These are phyloP conservation scores for Trichoderma breve DNA, from an alignment of 2,329 filamentous ascomycete genomes.

Conservation along the genomic window DNA sequence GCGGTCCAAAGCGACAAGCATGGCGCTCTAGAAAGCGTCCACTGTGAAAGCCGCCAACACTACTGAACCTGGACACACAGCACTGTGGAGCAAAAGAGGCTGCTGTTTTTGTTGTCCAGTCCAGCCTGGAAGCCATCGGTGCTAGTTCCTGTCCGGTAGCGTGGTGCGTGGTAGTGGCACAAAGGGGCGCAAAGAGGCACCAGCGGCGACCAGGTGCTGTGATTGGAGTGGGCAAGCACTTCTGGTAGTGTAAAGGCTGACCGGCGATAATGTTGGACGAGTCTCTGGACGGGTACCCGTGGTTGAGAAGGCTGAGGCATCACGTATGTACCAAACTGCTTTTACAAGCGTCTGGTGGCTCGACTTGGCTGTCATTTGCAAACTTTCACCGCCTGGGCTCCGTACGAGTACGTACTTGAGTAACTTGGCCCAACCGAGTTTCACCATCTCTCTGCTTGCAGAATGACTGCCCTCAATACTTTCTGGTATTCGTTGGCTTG, in stretches of 20 bases:
- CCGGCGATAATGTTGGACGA: not conserved
- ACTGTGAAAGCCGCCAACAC: not conserved
- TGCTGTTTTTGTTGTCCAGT: not conserved
- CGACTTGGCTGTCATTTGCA: not conserved
- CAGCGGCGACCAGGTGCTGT: not conserved
- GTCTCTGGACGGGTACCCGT: not conserved
- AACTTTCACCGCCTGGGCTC: constrained; percentile 2
- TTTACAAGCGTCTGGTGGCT: not conserved
- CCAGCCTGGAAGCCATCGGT: not conserved
- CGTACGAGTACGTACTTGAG: too few relatives aligned
- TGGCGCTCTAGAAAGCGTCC: not conserved
- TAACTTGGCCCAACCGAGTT: constrained; percentile 3
- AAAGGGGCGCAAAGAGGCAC: not conserved
- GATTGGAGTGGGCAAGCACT: not conserved
- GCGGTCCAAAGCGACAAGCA: not conserved
- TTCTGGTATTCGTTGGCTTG: not conserved
- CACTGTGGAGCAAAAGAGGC: not conserved
- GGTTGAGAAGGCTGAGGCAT: not conserved
- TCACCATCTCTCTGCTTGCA: constrained; percentile 9
- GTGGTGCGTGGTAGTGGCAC: not conserved
- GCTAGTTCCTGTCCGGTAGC: not conserved
- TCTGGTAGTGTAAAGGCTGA: not conserved
- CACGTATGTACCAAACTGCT: not conserved
- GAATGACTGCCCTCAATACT: not conserved
- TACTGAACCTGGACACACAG: not conserved